Base-by-base conservation (phyloP, 2,329 filamentous ascomycete species). In the Cladosporium sp. region DNA sequence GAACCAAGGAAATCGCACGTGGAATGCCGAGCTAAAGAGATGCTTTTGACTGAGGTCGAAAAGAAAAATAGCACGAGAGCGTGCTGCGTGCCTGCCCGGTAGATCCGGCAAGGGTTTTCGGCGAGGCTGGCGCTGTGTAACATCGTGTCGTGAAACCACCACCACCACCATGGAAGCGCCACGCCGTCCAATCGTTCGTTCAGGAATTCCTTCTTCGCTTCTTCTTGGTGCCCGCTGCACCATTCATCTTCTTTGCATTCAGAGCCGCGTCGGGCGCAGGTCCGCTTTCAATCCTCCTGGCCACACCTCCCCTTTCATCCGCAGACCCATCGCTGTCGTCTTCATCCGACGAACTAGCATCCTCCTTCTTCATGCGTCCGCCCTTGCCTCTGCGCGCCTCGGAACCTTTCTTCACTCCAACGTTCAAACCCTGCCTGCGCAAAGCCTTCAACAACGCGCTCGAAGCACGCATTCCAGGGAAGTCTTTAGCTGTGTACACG, bases 341-440 rank as follows among this genome's bases (percentile, higher is more conserved):
- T 86, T 92, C 80, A 92, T 95, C 84, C 90, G 80, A 81, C 46
- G 79, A 65, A 28, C 61, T 62, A 21, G 53, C 60, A 30, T 67
- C 68, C 51, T 69, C 69, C 56, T 70, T 72, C 80, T n/a, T 82
- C 80, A 13, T 59, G 28, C 34, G 48, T 59, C 71, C 72, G 23
- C 69, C 69, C 48, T 75, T 76, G 48, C 73, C 71, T 62, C 74
- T 73, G 53, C 81, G 76, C 51, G 80, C 79, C 66, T 92, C 89
- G 70, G 91, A 93, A 16, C 91, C 91, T 75, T 94, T 95, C 80
- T 94, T 94, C 68, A 94, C 91, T 39, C 91, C 91, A 67, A 95
- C 93, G 58, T 92, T 88, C 72, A 91, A 91, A 4, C 91, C 91
- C 78, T 94, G 91, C 72, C 90, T 84, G 76, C 92, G 91, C 65